Evolutionary conservation across 169 alveolate genomes (phyloP), one percentile per base, ranked within the genome.

Genomic region (Eimeria necatrix): DNA sequence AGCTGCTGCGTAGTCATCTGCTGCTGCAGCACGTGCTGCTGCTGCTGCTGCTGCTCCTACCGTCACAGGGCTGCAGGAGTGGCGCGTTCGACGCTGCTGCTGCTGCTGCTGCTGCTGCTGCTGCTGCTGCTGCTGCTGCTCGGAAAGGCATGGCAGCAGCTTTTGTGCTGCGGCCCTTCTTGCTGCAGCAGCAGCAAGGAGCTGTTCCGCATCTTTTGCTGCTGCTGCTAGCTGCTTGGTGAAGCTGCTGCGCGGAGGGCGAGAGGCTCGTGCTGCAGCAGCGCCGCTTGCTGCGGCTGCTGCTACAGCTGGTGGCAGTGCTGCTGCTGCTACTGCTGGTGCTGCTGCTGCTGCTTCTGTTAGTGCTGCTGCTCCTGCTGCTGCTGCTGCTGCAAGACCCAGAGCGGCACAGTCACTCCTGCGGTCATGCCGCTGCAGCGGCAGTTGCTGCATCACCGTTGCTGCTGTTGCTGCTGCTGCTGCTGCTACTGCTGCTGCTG

Each of bases 21-120:
- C 64, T 56, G 26, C 26, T 64, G 84, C 84, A 12, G 52, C 84
- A 18, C 26, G 26, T 73, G 84, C 84, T 73, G 52, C 84, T 73
- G 76, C 76, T 73, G 84, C 84, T 73, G 84, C 84, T 18, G 84
- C 84, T 32, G 84, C 84, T 24, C 84, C 84, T 6, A 73, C 84
- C 9, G 84, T 32, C 10, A 73, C 56, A 73, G 84, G 84, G n/a
- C 84, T 51, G 52, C 84, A 73, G n/a, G 84, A 73, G 84, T 73
- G 84, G 20, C 84, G 84, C 48, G 52, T 8, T 5, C 52, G 84
- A 16, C 6, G 84, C 52, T 22, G 48, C 84, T 73, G 84, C 52
- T n/a, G 84, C n/a, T 73, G 84, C 84, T 53, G 84, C 20, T 22
- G 48, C 84, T 73, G 84, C 20, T n/a, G 49, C 56, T 73, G 84